These are phyloP conservation scores for Brassica cretica DNA, from an alignment of 345 rosid genomes.

Conservation along the genomic window DNA sequence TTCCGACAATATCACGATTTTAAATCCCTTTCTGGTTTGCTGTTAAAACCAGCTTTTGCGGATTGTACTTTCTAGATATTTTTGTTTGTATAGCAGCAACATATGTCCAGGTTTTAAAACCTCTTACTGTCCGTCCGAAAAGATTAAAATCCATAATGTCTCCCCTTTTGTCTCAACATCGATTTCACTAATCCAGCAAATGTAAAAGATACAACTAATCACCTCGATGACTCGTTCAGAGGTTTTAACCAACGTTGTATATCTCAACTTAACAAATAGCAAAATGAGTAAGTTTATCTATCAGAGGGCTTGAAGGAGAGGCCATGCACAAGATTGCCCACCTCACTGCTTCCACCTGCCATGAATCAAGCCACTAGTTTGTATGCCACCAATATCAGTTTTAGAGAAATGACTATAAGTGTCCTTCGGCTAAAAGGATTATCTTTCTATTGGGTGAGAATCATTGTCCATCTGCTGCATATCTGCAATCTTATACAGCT, in stretches of 20 bases:
- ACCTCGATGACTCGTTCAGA: not conserved
- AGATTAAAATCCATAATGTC: not conserved
- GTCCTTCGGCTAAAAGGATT: not conserved
- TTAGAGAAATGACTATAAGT: not conserved
- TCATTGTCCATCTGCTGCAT: constrained; percentile 48
- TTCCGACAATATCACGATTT: not conserved
- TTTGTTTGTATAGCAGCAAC: not conserved
- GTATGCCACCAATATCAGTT: not conserved
- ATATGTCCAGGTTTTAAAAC: not conserved
- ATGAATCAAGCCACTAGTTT: not conserved
- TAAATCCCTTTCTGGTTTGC: not conserved
- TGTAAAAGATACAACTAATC: not conserved
- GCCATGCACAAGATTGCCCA: not conserved
- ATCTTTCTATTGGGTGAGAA: not conserved
- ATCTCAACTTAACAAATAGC: not conserved
- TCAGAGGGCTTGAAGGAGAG: not conserved
- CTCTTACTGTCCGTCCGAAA: not conserved
- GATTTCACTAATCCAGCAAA: not conserved
- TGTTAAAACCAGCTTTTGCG: not conserved
- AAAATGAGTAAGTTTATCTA: not conserved
- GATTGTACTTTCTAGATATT: not conserved
- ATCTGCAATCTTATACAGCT: constrained; percentile 35
- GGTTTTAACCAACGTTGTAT: not conserved
- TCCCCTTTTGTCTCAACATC: constrained; percentile 2
- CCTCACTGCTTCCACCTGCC: not conserved